Evolutionary conservation across 2,329 filamentous ascomycete genomes (phyloP).

Genomic region (Pestalotiopsis sp.): DNA sequence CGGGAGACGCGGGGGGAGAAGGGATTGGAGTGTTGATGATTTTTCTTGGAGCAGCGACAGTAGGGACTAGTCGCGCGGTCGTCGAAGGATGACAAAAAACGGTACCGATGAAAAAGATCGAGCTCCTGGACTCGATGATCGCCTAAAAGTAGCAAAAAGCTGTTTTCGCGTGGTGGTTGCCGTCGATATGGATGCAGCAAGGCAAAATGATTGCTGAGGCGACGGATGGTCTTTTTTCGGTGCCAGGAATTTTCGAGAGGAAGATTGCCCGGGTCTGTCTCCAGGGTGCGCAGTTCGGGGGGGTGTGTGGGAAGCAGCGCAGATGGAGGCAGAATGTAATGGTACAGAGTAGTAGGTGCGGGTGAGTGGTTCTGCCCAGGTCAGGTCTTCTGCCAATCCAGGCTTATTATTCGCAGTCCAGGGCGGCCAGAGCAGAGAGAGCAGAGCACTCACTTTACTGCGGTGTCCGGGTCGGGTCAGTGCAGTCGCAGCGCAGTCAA

Average conservation of each 20-base stretch:
- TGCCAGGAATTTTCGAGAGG: slow-evolving; percentile 13
- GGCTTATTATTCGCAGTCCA: too few species aligned
- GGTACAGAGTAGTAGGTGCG: too few species aligned
- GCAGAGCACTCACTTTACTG: too few species aligned
- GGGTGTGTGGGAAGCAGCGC: not conserved
- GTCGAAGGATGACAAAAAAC: slow-evolving; percentile 13
- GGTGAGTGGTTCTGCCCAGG: too few species aligned
- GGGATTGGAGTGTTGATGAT: not conserved
- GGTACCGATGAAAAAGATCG: slow-evolving; percentile 2
- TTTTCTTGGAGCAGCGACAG: not conserved
- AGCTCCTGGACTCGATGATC: slow-evolving; percentile 2
- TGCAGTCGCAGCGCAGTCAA: not conserved
- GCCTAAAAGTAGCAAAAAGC: slow-evolving; percentile 7
- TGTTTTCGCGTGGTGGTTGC: not conserved
- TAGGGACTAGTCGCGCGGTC: slow-evolving; percentile 3
- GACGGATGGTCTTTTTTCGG: not conserved
- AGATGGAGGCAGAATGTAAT: too few species aligned
- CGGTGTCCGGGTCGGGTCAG: not conserved
- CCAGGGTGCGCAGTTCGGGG: not conserved
- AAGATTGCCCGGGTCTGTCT: slow-evolving; percentile 11
- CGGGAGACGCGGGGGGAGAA: slow-evolving; percentile 1
- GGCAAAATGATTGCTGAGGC: slow-evolving; percentile 12
- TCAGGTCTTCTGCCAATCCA: too few species aligned
- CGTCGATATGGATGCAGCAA: slow-evolving; percentile 7
- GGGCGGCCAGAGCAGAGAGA: too few species aligned